Evolutionary conservation across 768 basidiomycete species (phyloP).

Genomic region (Coprinopsis sp.): DNA sequence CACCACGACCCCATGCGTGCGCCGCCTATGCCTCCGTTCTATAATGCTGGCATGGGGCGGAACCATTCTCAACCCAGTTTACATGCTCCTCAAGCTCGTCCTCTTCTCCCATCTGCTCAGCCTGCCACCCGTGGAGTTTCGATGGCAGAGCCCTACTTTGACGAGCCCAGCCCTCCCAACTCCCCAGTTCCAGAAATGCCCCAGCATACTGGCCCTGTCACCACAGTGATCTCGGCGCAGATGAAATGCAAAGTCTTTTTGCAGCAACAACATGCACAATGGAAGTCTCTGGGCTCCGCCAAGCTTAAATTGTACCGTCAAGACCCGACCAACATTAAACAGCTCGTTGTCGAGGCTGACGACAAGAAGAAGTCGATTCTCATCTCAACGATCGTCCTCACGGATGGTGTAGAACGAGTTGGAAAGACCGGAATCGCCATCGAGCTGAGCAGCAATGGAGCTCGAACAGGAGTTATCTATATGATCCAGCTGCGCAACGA

Average conservation of each 20-base stretch:
- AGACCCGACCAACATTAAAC: constrained; percentile 85
- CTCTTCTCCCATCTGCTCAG: constrained; percentile 62
- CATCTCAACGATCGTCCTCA: constrained; percentile 93
- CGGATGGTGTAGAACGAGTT: constrained; percentile 96
- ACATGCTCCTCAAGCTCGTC: constrained; percentile 42
- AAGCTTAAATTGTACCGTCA: constrained; percentile 84
- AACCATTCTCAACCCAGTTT: constrained; percentile 36
- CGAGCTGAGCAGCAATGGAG: constrained; percentile 89
- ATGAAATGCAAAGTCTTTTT: constrained; percentile 99
- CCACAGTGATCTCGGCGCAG: constrained; percentile 74
- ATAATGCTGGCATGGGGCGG: constrained; percentile 30
- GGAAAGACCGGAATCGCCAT: constrained; percentile 98
- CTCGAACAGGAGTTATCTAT: constrained; percentile 89
- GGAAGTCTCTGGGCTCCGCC: constrained; percentile 91
- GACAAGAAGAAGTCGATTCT: constrained; percentile 69
- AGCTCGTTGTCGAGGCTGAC: constrained; percentile 90
- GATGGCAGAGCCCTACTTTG: constrained; percentile 46
- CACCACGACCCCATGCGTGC: constrained; percentile 29
- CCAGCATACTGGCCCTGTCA: constrained; percentile 59
- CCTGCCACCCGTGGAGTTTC: constrained; percentile 48
- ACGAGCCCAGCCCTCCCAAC: constrained; percentile 77
- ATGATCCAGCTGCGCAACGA: constrained; percentile 97
- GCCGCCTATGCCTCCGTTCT: constrained; percentile 41
- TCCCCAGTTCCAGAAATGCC: constrained; percentile 65
- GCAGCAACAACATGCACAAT: constrained; percentile 93